These are phyloP conservation scores for Verticillium klebahnii DNA, from an alignment of 2,329 filamentous ascomycete species.

Conservation along the genomic window DNA sequence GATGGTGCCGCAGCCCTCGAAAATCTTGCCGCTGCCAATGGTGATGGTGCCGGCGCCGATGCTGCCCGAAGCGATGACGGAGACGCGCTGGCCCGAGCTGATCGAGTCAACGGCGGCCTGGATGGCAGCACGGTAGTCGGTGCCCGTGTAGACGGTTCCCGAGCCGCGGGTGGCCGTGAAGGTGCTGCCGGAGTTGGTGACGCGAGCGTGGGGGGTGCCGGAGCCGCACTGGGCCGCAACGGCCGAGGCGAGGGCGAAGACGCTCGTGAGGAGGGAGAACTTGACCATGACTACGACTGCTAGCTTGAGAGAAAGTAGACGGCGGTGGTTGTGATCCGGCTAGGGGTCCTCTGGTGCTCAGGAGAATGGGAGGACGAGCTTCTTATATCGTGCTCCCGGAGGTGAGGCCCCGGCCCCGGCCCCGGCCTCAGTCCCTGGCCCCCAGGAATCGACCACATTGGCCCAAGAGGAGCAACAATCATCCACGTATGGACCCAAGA, in stretches of 20 bases:
- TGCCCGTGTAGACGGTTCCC: conserved; percentile 43
- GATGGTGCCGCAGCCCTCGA: conserved; percentile 56
- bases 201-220: conserved; percentile 38
- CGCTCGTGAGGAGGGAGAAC: conserved; percentile 9
- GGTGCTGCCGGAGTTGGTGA: conserved; percentile 39
- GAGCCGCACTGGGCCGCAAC: conserved; percentile 42
- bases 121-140: conserved; percentile 49
- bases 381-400: neutral
- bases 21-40: conserved; percentile 48
- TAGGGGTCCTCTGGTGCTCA: neutral
- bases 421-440: neutral
- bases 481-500: neutral
- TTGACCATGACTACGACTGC: conserved; percentile 12
- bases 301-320: neutral
- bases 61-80: conserved; percentile 49
- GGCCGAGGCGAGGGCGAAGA: conserved; percentile 31
- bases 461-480: neutral
- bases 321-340: neutral
- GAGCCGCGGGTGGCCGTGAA: conserved; percentile 41
- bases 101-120: conserved; percentile 49
- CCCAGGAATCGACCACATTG: neutral
- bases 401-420: neutral
- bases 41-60: conserved; percentile 49
- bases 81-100: conserved; percentile 44
- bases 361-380: neutral